Conservation (phyloP, 371 early-diverging fungal genomes). For the Chytridium lagenaria region DNA sequence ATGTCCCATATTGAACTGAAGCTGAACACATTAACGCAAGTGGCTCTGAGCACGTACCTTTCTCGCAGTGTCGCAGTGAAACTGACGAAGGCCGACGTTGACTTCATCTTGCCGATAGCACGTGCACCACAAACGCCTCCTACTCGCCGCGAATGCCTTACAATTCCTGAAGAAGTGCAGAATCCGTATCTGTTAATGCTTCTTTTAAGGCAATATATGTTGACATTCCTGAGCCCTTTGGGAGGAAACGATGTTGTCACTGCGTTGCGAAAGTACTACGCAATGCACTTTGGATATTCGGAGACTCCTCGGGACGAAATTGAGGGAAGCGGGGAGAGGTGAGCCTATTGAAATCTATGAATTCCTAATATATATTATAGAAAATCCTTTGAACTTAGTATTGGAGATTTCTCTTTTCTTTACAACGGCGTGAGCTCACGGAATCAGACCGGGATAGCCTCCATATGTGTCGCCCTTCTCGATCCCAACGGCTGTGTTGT, state of each 20-base stretch:
- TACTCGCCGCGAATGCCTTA: conserved; percentile 38
- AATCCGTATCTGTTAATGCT: conserved; percentile 68
- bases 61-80: conserved; percentile 72
- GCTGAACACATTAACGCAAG: conserved; percentile 66
- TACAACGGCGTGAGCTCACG: conserved; percentile 64
- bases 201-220: conserved; percentile 69
- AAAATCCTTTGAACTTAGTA: conserved; percentile 39
- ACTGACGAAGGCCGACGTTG: conserved; percentile 66
- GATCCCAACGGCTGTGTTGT: conserved; percentile 42
- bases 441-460: conserved; percentile 68
- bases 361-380: neutral
- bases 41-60: conserved; percentile 72
- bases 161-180: conserved; percentile 61
- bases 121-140: conserved; percentile 17
- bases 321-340: conserved; percentile 24
- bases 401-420: conserved; percentile 67
- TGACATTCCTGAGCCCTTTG: conserved; percentile 56
- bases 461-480: conserved; percentile 67
- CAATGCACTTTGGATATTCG: conserved; percentile 46
- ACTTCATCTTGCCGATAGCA: conserved; percentile 50
- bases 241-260: conserved; percentile 64
- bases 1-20: conserved; percentile 70
- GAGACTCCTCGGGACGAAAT: neutral
- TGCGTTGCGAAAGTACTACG: conserved; percentile 61
- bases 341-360: neutral